phyloP scores from a whole-genome alignment of 805 yeast genomes.

The Candida quercuum region DNA sequence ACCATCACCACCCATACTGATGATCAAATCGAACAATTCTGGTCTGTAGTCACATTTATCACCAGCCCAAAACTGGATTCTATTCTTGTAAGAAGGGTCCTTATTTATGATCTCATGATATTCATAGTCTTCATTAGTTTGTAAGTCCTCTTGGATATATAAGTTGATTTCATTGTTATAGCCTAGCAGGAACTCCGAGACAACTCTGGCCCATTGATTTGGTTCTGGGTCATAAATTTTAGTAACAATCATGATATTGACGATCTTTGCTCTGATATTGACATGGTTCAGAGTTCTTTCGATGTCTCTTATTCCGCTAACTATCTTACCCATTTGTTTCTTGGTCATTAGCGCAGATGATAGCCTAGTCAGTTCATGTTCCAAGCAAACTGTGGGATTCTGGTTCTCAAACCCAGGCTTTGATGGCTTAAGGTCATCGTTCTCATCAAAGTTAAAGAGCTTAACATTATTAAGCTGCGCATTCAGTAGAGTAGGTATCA shows the following conservation, averaged over 20 bases:
- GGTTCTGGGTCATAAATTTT: constrained; percentile 28
- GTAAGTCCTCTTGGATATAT: constrained; percentile 17
- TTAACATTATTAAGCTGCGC: constrained; percentile 23
- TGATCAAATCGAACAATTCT: constrained; percentile 46
- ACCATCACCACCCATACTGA: constrained; percentile 71
- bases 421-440: neutral
- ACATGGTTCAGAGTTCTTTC: constrained; percentile 25
- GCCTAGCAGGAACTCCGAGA: constrained; percentile 18
- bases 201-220: constrained; percentile 19
- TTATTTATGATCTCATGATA: constrained; percentile 6
- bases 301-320: constrained; percentile 25
- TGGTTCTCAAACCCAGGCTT: constrained; percentile 5
- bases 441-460: constrained; percentile 16
- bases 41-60: constrained; percentile 22
- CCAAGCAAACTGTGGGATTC: constrained; percentile 9
- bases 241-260: constrained; percentile 25
- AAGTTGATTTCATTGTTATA: constrained; percentile 13
- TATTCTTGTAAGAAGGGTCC: constrained; percentile 4
- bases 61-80: constrained; percentile 22
- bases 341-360: constrained; percentile 23
- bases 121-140: constrained; percentile 5
- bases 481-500: constrained; percentile 22
- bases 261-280: constrained; percentile 21
- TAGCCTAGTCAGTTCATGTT: constrained; percentile 10
- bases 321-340: constrained; percentile 21